These are phyloP conservation scores for Mycocalia duriaeana DNA, from an alignment of 1,284 basidiomycete species.

Conservation along the genomic window DNA sequence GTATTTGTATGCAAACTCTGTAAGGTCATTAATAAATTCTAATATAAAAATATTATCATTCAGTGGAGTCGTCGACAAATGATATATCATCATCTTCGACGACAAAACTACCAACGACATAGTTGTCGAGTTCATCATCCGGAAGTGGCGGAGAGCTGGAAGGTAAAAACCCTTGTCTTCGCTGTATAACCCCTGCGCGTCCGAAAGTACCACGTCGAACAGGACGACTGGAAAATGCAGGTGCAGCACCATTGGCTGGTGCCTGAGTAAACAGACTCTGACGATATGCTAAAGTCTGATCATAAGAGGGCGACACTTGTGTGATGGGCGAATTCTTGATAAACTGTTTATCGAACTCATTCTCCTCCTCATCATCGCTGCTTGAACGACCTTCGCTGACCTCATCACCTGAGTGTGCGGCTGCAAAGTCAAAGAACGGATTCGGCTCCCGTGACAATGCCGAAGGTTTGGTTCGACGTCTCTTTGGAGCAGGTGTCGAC, in stretches of 20 bases:
- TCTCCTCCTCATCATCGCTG: conserved; percentile 54
- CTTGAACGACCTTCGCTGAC: conserved; percentile 57
- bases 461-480: conserved; percentile 24
- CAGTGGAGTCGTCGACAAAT: conserved; percentile 6
- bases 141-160: conserved; percentile 58
- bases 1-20: too few species aligned
- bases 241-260: conserved; percentile 38
- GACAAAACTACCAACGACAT: conserved; percentile 70
- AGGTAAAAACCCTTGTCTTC: conserved; percentile 20
- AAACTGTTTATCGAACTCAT: conserved; percentile 67
- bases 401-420: conserved; percentile 78
- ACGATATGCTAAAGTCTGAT: conserved; percentile 64
- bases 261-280: conserved; percentile 69
- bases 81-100: conserved; percentile 59
- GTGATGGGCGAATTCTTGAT: conserved; percentile 63
- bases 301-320: conserved; percentile 71
- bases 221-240: conserved; percentile 50
- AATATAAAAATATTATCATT: too few species aligned
- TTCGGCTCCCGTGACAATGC: conserved; percentile 38
- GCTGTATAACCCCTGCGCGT: conserved; percentile 7
- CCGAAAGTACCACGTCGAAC: conserved; percentile 38
- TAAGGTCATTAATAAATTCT: too few species aligned
- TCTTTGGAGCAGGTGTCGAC: conserved; percentile 19
- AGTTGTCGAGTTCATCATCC: conserved; percentile 53
- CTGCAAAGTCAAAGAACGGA: conserved; percentile 60